Evolutionary conservation across 345 rosid genomes (phyloP).

Genomic region (Heritiera fomes): DNA sequence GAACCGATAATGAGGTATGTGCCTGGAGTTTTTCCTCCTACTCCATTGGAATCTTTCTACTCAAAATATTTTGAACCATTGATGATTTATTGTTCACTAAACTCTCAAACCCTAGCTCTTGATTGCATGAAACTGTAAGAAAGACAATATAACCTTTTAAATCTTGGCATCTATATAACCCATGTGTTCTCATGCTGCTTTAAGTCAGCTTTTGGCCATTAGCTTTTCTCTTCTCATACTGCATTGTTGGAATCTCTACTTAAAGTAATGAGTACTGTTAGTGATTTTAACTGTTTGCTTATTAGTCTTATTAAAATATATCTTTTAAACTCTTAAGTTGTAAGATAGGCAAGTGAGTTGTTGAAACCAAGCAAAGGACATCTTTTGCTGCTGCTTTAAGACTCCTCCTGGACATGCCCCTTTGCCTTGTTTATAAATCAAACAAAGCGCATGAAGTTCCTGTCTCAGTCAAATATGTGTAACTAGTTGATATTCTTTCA

Average conservation of each 20-base stretch:
- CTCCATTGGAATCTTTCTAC: not conserved
- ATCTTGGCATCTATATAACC: not conserved
- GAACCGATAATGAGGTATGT: constrained; percentile 45
- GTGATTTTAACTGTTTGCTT: not conserved
- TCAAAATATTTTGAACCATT: too few relatives aligned
- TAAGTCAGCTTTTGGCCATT: not conserved
- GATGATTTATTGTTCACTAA: not conserved
- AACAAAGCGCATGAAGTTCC: not conserved
- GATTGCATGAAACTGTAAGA: not conserved
- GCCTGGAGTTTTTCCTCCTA: not conserved
- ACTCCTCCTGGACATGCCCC: not conserved
- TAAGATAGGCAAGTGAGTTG: not conserved
- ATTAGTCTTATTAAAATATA: not conserved
- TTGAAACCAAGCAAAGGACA: not conserved
- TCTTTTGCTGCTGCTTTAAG: not conserved
- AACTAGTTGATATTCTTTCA: not conserved
- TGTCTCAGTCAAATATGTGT: not conserved
- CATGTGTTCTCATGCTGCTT: constrained; percentile 4
- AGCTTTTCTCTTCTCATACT: not conserved
- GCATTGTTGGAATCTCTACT: not conserved
- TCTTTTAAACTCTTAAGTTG: not conserved
- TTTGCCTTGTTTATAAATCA: not conserved
- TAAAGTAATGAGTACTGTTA: not conserved
- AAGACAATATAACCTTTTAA: not conserved
- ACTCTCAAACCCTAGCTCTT: constrained; percentile 1